Conservation (phyloP, 768 basidiomycete species). For the Pleurotus salmoneostramineus region DNA sequence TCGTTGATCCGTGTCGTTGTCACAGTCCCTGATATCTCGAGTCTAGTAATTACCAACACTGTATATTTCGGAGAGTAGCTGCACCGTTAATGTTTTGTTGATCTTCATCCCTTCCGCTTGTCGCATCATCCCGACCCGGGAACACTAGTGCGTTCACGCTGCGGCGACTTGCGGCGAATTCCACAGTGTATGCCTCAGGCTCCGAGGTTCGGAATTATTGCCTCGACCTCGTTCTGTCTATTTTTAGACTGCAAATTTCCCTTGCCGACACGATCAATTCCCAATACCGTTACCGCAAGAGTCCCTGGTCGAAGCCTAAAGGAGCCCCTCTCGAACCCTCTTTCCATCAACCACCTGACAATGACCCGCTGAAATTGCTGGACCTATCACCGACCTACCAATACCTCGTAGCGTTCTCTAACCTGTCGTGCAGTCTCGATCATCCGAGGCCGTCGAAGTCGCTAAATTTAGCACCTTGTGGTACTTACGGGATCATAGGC, state of each 20-base stretch:
- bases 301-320: neutral
- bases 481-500: neutral
- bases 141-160: no score
- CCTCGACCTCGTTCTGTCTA: no score
- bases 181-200: no score
- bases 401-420: neutral
- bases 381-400: neutral
- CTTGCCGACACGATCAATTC: no score
- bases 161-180: no score
- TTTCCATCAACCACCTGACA: neutral
- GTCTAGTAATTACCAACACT: no score
- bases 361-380: slow-evolving; percentile 6
- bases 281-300: neutral
- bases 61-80: no score
- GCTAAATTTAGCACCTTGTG: neutral
- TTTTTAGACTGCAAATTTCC: no score
- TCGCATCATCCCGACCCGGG: no score
- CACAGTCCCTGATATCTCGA: neutral
- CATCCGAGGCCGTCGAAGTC: neutral
- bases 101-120: no score
- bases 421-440: neutral
- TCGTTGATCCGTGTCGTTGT: neutral
- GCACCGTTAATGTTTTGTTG: no score
- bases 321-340: neutral
- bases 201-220: no score